Conservation (phyloP, 2,329 filamentous ascomycete genomes). For the Scedosporium apiospermum region DNA sequence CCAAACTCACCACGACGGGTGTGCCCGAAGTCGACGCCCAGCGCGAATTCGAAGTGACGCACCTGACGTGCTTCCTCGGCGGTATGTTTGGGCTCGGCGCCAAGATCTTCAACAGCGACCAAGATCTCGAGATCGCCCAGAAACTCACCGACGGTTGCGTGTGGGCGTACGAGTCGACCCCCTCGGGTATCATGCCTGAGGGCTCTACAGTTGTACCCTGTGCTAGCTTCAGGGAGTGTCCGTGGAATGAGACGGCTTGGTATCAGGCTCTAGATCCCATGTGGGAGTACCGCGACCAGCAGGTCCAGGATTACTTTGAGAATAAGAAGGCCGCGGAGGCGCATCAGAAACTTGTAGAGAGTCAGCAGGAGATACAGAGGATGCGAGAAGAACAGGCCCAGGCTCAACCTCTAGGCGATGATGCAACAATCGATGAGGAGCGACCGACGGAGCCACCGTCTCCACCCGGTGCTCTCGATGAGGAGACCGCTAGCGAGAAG, state of each 20-base stretch:
- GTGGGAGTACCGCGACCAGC: constrained; percentile 28
- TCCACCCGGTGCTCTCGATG: not conserved
- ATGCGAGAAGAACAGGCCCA: constrained; percentile 12
- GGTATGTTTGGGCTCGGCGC: constrained; percentile 61
- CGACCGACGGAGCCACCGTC: not conserved
- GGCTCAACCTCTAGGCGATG: constrained; percentile 13
- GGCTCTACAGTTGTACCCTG: constrained; percentile 35
- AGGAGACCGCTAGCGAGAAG: not conserved
- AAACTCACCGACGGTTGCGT: constrained; percentile 60
- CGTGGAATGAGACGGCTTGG: constrained; percentile 42
- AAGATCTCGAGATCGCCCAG: constrained; percentile 53
- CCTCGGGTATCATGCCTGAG: constrained; percentile 59
- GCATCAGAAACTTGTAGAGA: constrained; percentile 20
- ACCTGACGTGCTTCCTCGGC: constrained; percentile 60
- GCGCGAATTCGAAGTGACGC: constrained; percentile 51
- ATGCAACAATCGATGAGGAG: constrained; percentile 7
- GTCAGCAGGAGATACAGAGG: constrained; percentile 15
- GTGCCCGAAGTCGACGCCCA: constrained; percentile 26
- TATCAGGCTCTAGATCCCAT: constrained; percentile 37
- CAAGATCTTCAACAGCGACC: constrained; percentile 48
- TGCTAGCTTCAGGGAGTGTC: constrained; percentile 32
- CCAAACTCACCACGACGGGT: constrained; percentile 43
- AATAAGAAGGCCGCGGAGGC: constrained; percentile 34
- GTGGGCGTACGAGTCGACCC: constrained; percentile 56
- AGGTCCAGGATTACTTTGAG: constrained; percentile 33